These are phyloP conservation scores for Manihot esculenta DNA, from an alignment of 441 rosid species.

Conservation along the genomic window DNA sequence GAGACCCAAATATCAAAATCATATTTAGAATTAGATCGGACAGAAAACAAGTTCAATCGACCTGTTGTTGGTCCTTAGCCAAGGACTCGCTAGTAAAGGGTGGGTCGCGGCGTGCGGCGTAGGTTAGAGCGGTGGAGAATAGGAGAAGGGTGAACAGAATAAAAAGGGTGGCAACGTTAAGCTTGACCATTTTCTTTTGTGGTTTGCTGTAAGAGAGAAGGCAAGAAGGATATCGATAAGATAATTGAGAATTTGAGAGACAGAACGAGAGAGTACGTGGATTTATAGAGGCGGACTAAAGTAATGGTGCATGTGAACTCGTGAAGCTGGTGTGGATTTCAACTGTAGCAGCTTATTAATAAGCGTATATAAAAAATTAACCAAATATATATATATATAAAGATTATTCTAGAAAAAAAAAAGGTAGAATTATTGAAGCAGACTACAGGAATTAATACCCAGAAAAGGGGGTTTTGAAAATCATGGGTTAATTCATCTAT, in stretches of 20 bases:
- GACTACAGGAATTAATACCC: neutral
- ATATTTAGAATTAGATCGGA: neutral
- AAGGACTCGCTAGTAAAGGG: conserved; percentile 4
- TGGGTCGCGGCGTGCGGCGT: conserved; percentile 15
- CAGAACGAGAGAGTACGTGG: neutral
- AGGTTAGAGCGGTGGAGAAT: conserved; percentile 6
- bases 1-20: conserved; percentile 9
- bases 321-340: neutral
- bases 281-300: conserved; percentile 13
- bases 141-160: conserved; percentile 15
- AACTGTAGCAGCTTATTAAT: conserved; percentile 10
- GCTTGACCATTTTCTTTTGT: neutral
- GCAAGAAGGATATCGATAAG: neutral
- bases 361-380: too few relatives aligned
- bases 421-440: neutral
- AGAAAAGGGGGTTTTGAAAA: neutral
- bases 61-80: neutral
- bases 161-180: conserved; percentile 4
- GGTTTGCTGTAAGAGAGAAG: neutral
- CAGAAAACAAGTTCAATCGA: neutral
- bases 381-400: too few relatives aligned
- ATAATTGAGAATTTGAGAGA: neutral
- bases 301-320: conserved; percentile 14
- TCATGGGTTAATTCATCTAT: too few relatives aligned
- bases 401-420: too few relatives aligned